These are phyloP conservation scores for Euphorbia celastroides DNA, from an alignment of 441 rosid genomes.

Conservation along the genomic window DNA sequence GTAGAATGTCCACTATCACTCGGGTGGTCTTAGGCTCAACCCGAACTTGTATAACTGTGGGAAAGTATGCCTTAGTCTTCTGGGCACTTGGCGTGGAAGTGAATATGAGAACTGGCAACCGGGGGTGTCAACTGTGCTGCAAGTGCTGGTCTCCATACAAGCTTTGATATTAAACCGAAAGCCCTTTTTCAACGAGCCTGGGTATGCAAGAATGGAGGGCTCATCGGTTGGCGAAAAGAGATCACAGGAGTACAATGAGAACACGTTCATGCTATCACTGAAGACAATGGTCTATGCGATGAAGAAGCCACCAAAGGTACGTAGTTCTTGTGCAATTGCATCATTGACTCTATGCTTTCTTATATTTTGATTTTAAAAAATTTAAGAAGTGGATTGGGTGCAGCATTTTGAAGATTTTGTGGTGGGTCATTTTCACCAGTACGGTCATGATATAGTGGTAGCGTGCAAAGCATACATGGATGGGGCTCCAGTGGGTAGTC, in stretches of 20 bases:
- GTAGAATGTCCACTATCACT: constrained; percentile 66
- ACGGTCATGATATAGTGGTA: constrained; percentile 49
- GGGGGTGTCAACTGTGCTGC: constrained; percentile 63
- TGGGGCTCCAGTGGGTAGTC: constrained; percentile 66
- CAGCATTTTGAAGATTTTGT: constrained; percentile 81
- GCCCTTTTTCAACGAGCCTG: constrained; percentile 90
- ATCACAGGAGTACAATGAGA: constrained; percentile 59
- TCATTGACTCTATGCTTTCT: neutral
- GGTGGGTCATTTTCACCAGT: constrained; percentile 62
- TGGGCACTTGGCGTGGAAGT: constrained; percentile 72
- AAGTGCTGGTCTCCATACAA: constrained; percentile 90
- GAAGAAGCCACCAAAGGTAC: constrained; percentile 78
- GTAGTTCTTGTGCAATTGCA: neutral
- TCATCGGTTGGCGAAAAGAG: constrained; percentile 33
- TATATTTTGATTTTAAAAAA: too few species aligned
- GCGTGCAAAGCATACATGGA: constrained; percentile 70
- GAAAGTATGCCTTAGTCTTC: constrained; percentile 90
- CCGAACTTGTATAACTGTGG: constrained; percentile 72
- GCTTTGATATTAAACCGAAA: constrained; percentile 74
- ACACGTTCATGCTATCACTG: constrained; percentile 51
- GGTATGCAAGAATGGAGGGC: constrained; percentile 40
- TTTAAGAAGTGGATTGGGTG: constrained; percentile 7
- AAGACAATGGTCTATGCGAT: constrained; percentile 65
- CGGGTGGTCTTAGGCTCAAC: constrained; percentile 81
- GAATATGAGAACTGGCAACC: constrained; percentile 81